Evolutionary conservation across 1,139 yeast species (phyloP), one percentile per base, ranked within the genome.

Genomic region (Kurtzmaniella quercitrusa): DNA sequence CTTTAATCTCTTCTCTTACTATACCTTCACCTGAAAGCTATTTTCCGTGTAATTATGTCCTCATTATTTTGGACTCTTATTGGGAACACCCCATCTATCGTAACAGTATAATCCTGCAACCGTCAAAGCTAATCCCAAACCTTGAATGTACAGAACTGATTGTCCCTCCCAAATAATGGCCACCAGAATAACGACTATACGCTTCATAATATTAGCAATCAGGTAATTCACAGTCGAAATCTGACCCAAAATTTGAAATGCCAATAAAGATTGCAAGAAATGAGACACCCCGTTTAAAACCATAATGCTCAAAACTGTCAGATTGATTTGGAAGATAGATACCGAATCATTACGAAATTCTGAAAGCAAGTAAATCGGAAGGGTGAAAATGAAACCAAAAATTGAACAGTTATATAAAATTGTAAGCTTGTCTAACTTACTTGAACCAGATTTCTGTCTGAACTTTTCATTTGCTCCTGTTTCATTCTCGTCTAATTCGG

Each of bases 171-270:
- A 83, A 7, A 86, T 47, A 50, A 91, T 82, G 6, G 96, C 88
- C 46, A 84, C 84, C 20, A 83, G 65, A 45, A 91, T 89, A 41
- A 91, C 91, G 30, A 88, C 84, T 42, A 91, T 88, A 51, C 98
- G 78, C 60, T 91, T 91, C 62, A 89, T 66, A 45, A 91, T 81
- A 56, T 87, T 87, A 36, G 97, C 97, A 54, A 91, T 88, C 34
- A 95, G 85, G 65, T 91, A 91, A 50, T 91, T 87, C 39, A 91
- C 93, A 1, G 98, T 94, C 12, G 91, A 79, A 28, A 91, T 79
- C 60, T 81, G 67, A 8, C 97, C 96, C 52, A 91, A 76, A 39
- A 91, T 79, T 63, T 88, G 96, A 64, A 91, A 91, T 28, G 97
- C 96, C 44, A 89, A 68, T 57, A 91, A 69, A 40, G 94, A 85